phyloP scores from a whole-genome alignment of 306 rosid genomes.

The Ammopiptanthus mongolicus region DNA sequence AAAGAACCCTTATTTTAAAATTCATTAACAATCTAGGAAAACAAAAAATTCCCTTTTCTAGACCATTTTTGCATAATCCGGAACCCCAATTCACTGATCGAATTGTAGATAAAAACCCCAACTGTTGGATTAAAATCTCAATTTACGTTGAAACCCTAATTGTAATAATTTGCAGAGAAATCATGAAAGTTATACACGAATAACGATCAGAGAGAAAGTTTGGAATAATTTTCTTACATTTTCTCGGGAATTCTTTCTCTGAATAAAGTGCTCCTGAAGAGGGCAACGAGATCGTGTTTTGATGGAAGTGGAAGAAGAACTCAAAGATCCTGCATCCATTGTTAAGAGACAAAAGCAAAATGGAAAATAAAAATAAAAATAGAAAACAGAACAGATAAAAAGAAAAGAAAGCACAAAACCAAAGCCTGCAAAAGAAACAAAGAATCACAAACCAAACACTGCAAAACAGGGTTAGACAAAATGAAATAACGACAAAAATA shows the following conservation, averaged over 20 bases:
- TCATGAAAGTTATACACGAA: neutral
- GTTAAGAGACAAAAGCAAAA: neutral
- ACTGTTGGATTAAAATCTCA: neutral
- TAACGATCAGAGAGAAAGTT: neutral
- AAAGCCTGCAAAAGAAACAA: neutral
- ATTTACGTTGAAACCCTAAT: neutral
- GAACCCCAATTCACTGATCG: neutral
- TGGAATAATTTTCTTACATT: constrained; percentile 22
- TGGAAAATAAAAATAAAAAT: neutral
- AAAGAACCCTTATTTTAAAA: too few species aligned
- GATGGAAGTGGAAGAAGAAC: constrained; percentile 25
- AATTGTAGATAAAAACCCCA: neutral
- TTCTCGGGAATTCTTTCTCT: constrained; percentile 34
- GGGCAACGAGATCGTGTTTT: constrained; percentile 30
- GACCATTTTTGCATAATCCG: neutral
- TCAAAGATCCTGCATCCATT: constrained; percentile 47
- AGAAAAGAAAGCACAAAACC: neutral
- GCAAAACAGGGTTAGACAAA: constrained; percentile 14
- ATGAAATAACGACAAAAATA: neutral
- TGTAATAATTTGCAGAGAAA: neutral
- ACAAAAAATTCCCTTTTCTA: neutral
- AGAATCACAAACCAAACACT: neutral
- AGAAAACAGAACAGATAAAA: neutral
- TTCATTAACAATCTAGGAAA: neutral
- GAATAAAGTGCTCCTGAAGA: constrained; percentile 33